phyloP scores from a whole-genome alignment of 305 asterid genomes.

The Fraxinus greggii region DNA sequence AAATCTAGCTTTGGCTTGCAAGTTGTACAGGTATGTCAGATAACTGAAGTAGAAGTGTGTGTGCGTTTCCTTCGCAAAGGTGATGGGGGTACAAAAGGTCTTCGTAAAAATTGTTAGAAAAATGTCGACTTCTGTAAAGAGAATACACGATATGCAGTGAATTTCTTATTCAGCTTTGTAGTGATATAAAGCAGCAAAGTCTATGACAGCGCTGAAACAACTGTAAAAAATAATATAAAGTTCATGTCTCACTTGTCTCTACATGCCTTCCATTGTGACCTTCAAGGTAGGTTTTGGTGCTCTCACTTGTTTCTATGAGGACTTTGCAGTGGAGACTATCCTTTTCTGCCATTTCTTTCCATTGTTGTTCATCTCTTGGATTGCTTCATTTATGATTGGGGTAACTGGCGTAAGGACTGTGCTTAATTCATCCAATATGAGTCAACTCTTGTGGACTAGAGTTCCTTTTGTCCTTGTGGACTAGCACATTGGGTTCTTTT shows the following conservation, averaged over 20 bases:
- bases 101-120: background rate
- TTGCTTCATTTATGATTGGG: background rate
- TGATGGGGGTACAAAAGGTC: background rate
- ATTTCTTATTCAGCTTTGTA: background rate
- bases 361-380: background rate
- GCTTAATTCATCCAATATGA: background rate
- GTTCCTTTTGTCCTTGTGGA: background rate
- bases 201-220: background rate
- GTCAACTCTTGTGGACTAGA: background rate
- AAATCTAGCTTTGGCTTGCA: constrained; percentile 93
- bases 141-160: background rate
- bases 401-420: background rate
- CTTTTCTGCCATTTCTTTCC: background rate
- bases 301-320: background rate
- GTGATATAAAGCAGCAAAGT: background rate
- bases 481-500: background rate
- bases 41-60: constrained; percentile 18
- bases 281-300: background rate
- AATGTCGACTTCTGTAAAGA: background rate
- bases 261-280: background rate
- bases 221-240: background rate
- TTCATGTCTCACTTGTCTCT: background rate
- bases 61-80: background rate
- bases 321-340: background rate
- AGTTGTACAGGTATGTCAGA: constrained; percentile 81